Conservation (phyloP, 176 grass and related monocot species). For the maize (Zea mays) region Zm-B73-REFERENCE-NAM-5.0 NC_050103.1:77161501-77162000, state of each 20-base stretch:
- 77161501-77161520: background rate
- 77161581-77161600: background rate
- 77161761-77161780: conserved; percentile 64
- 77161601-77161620: background rate
- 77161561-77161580: background rate
- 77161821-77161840: background rate
- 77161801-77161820: conserved; percentile 66
- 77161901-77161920: conserved; percentile 71
- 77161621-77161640: conserved; percentile 7
- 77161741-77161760: conserved; percentile 91
- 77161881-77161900: conserved; percentile 44
- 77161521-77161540: background rate
- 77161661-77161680: conserved; percentile 92
- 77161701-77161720: conserved; percentile 93
- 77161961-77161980: conserved; percentile 72
- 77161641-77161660: conserved; percentile 47
- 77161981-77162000: conserved; percentile 93
- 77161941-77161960: conserved; percentile 67
- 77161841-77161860: background rate
- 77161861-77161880: conserved; percentile 21
- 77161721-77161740: conserved; percentile 93
- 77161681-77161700: conserved; percentile 83
- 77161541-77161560: background rate
- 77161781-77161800: conserved; percentile 76
- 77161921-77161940: conserved; percentile 77